Percentiles rank a stretch among this genome's conserved stretches.
phyloP scores from a whole-genome alignment of 1,284 basidiomycete genomes.

The Apiotrichum sp. region DNA sequence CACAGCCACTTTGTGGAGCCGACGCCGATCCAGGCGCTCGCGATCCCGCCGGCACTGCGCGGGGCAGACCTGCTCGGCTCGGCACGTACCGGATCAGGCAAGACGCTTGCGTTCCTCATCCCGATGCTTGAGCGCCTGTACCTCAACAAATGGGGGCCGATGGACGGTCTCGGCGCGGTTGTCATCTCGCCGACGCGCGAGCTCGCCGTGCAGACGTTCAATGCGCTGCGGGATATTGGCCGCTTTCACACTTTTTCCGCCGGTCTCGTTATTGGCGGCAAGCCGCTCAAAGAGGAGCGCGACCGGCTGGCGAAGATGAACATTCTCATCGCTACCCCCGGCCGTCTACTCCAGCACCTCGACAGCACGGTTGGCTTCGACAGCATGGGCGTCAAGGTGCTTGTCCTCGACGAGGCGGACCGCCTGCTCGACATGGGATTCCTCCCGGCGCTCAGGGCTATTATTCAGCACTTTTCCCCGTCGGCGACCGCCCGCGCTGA shows the following conservation, averaged over 20 bases:
- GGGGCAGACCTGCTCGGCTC: constrained; percentile 68
- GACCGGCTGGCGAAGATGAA: constrained; percentile 90
- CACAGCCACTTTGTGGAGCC: constrained; percentile 77
- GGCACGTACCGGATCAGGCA: constrained; percentile 73
- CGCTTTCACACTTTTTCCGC: constrained; percentile 88
- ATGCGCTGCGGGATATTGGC: constrained; percentile 86
- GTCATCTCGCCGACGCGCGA: constrained; percentile 95
- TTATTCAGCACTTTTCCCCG: constrained; percentile 63
- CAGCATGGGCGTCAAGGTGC: constrained; percentile 77
- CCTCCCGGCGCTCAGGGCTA: constrained; percentile 77
- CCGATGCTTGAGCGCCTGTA: constrained; percentile 71
- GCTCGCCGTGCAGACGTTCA: constrained; percentile 94
- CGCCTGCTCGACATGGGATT: constrained; percentile 97
- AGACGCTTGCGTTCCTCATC: constrained; percentile 75
- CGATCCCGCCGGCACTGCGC: constrained; percentile 60
- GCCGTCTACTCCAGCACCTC: constrained; percentile 91
- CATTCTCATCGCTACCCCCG: constrained; percentile 93
- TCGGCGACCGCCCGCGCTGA: constrained; percentile 58
- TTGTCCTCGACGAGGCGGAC: constrained; percentile 97
- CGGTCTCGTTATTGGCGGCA: constrained; percentile 92
- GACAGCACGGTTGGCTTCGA: constrained; percentile 97
- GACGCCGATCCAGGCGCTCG: constrained; percentile 71
- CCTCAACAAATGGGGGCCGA: constrained; percentile 68
- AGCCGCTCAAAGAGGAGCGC: constrained; percentile 88
- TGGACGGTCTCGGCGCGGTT: constrained; percentile 82